Evolutionary conservation across 495 filamentous ascomycete genomes (phyloP).

Genomic region (Penicillium antarcticum): DNA sequence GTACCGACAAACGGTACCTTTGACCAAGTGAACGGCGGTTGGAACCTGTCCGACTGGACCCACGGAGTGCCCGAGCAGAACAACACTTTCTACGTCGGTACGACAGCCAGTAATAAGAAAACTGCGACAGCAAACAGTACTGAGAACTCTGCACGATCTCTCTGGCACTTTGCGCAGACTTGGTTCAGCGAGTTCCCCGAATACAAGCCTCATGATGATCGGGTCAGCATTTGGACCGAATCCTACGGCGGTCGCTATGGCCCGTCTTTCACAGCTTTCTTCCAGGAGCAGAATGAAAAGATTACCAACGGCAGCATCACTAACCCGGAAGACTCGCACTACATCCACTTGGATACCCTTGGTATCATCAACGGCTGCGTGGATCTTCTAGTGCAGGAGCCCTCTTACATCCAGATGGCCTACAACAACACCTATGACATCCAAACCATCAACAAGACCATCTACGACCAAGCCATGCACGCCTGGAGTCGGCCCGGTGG

Average conservation of each 20-base stretch:
- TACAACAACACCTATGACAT: conserved; percentile 76
- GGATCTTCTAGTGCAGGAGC: conserved; percentile 66
- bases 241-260: conserved; percentile 69
- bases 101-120: conserved; percentile 48
- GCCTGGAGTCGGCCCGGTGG: conserved; percentile 52
- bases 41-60: conserved; percentile 32
- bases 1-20: conserved; percentile 41
- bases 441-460: conserved; percentile 54
- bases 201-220: conserved; percentile 53
- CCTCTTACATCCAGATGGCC: conserved; percentile 64
- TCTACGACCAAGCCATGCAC: conserved; percentile 46
- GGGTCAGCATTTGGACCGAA: conserved; percentile 54
- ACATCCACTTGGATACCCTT: conserved; percentile 48
- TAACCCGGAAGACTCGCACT: conserved; percentile 25
- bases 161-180: conserved; percentile 59
- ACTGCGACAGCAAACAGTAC: conserved; percentile 48
- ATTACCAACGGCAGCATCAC: conserved; percentile 39
- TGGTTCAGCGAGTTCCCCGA: conserved; percentile 55
- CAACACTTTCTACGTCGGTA: conserved; percentile 59
- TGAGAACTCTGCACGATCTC: conserved; percentile 47
- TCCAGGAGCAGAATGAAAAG: conserved; percentile 62
- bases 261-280: conserved; percentile 60
- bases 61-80: conserved; percentile 51
- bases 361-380: conserved; percentile 71
- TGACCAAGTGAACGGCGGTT: conserved; percentile 33